phyloP scores from a whole-genome alignment of 345 rosid species.

The Citrus sinensis region DVS_A1.0 CM039169.1:26343501-26344000 shows the following conservation, averaged over 20 bases:
- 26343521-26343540: background rate
- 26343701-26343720: background rate
- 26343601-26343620: background rate
- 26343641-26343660: too few relatives aligned
- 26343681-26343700: background rate
- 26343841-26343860: background rate
- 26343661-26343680: background rate
- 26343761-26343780: background rate
- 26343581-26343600: too few relatives aligned
- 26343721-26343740: background rate
- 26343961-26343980: conserved; percentile 76
- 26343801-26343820: conserved; percentile 1
- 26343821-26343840: background rate
- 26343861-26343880: conserved; percentile 6
- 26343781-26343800: background rate
- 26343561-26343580: background rate
- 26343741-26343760: background rate
- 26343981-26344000: conserved; percentile 85
- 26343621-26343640: background rate
- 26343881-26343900: background rate
- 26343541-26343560: too few relatives aligned
- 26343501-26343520: background rate
- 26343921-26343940: conserved; percentile 68
- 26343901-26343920: conserved; percentile 11
- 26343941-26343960: conserved; percentile 93